Evolutionary conservation across 2,329 filamentous ascomycete genomes (phyloP).

Genomic region (Beauveria varroae): DNA sequence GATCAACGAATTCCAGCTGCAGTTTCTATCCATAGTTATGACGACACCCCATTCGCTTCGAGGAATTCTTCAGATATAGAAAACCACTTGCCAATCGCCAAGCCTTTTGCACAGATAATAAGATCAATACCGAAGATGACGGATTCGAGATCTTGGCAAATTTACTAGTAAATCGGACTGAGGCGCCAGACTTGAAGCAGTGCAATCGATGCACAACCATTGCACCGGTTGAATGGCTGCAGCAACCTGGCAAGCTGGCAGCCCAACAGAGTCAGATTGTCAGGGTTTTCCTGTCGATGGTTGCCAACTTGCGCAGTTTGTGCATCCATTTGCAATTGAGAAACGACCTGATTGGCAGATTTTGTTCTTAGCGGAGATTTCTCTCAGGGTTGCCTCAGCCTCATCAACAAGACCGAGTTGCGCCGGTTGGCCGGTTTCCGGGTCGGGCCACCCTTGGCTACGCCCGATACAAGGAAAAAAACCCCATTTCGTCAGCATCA

Average conservation of each 20-base stretch:
- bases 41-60: not conserved
- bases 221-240: not conserved
- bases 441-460: conserved; percentile 3
- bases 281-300: not conserved
- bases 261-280: no score
- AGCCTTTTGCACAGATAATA: no score
- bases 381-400: not conserved
- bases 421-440: not conserved
- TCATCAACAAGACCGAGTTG: not conserved
- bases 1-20: not conserved
- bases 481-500: no score
- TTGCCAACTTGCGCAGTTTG: not conserved
- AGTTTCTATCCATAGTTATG: no score
- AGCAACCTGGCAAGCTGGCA: not conserved
- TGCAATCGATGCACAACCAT: no score
- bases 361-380: not conserved
- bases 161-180: no score
- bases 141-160: no score
- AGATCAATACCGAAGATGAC: no score
- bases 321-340: not conserved
- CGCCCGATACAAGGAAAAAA: not conserved
- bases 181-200: no score
- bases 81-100: not conserved
- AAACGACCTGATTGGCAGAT: not conserved
- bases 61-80: not conserved